Evolutionary conservation across 768 basidiomycete species (phyloP), one percentile per base, ranked within the genome.

Genomic region (Rickenella mellea): DNA sequence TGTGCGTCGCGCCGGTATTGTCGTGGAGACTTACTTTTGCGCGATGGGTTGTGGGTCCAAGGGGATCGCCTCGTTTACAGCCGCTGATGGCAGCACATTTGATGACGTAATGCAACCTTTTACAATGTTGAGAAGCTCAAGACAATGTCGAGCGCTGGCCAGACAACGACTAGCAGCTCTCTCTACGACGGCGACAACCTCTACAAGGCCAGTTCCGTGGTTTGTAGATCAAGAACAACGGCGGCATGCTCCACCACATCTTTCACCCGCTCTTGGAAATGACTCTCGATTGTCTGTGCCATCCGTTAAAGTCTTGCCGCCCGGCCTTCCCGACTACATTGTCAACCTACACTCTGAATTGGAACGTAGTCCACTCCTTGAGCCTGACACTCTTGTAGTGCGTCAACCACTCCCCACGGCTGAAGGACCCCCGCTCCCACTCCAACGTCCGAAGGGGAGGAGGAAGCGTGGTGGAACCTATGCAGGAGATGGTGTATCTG

Each of bases 401-500:
- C 62, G 68, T 5, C 64, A 69, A 21, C 74, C 84, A 0, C 53
- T 72, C 4, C 51, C 62, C 4, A 68, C 70, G 0, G 65, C 69
- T 2, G 61, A 69, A 1, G 83, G 80, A 1, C 84, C 82, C 4
- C 67, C 79, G 1, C 56, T 84, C 21, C 82, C 83, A 2, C 55
- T 64, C 15, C 60, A 68, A 2, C 52, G 60, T 39, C 76, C 82
- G 8, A 80, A 77, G 47, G 86, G 84, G 4, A 58, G 66, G 15
- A 68, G 86, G 45, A 71, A 66, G 50, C 68, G 84, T 39, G 84
- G 85, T 27, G 66, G 77, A 28, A 84, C 80, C 0, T 77, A 78
- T 58, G 65, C 68, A 2, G 83, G 82, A 19, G 78, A 83, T 51
- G 80, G 81, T 10, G 54, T 63, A 7, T 55, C 55, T 43, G 71